Percentiles rank a stretch among this genome's conserved stretches.
phyloP scores from a whole-genome alignment of 2,329 filamentous ascomycete genomes.

The Neofusicoccum ribis region DNA sequence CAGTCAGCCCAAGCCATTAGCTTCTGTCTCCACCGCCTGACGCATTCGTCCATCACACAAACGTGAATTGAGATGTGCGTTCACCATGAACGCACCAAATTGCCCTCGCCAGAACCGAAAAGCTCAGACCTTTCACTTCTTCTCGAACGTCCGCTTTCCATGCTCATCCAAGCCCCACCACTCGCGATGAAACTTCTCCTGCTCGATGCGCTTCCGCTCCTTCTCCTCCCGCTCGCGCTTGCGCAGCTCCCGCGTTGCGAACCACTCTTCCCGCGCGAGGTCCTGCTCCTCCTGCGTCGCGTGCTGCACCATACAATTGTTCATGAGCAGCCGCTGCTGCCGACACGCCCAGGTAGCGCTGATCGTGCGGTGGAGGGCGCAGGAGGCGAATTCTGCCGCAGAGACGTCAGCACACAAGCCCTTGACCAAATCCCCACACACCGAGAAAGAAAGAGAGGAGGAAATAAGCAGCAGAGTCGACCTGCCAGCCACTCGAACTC shows the following conservation, averaged over 20 bases:
- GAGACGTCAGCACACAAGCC: not conserved
- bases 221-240: slow-evolving; percentile 64
- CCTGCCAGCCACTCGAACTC: no score
- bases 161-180: slow-evolving; percentile 52
- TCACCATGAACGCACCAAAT: no score
- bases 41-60: no score
- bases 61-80: no score
- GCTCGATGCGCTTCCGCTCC: slow-evolving; percentile 43
- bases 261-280: slow-evolving; percentile 90
- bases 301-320: slow-evolving; percentile 85
- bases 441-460: no score
- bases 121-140: not conserved
- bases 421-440: not conserved
- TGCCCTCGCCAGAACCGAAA: not conserved
- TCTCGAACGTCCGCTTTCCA: slow-evolving; percentile 27
- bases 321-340: slow-evolving; percentile 79
- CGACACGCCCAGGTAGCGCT: slow-evolving; percentile 87
- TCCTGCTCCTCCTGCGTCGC: slow-evolving; percentile 85
- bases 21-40: no score
- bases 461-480: not conserved
- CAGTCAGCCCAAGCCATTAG: not conserved
- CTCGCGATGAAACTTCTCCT: slow-evolving; percentile 50
- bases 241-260: slow-evolving; percentile 71
- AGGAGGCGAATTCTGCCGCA: slow-evolving; percentile 78
- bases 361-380: slow-evolving; percentile 82